Base-by-base conservation (phyloP, 192 early-diverging fungal genomes). In the Podila clonocystis region DNA sequence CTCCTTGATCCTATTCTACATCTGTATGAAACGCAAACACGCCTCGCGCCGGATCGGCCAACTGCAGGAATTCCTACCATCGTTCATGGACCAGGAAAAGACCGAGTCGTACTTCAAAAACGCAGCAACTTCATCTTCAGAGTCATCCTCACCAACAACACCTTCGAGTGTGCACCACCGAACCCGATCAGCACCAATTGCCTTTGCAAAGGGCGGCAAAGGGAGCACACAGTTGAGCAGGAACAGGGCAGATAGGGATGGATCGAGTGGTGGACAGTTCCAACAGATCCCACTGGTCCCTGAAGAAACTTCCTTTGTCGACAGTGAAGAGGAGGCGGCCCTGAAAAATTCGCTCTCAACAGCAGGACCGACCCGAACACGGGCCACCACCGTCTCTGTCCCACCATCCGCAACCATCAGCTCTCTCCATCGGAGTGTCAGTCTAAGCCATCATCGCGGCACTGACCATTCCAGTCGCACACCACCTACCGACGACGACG, bases 11-110 rank as follows among this genome's bases (percentile, higher is more conserved):
- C 50, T 71, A 22, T 62, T 78, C 50, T 64, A 34, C 29, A 26
- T 71, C 65, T 71, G 75, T 33, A 71, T 71, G 68, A 78, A 63
- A 41, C 68, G 75, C 17, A 65, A 50, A 45, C 48, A 28, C 4
- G 59, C 49, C 6, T 26, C 48, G 7, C 62, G 63, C 9, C 62
- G 50, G 2, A 61, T 78, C 29, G 62, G 69, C 3, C 75, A 76
- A 9, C 9, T 70, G 9, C 74, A 76, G 26, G 73, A 68, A 13
- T 67, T 62, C 38, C 17, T 63, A 48, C 65, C 73, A 28, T 31
- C 73, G 22, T 68, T 48, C 26, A 29, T 49, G 29, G 74, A 70
- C 8, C 57, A 60, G 48, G 68, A 69, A 33, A 29, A 34, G 29
- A 52, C 62, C 9, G 68, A 76, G 7, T 52, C 48, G 24, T 76